Conservation (phyloP, 75 land plant species). For the Cupressus sempervirens region DNA sequence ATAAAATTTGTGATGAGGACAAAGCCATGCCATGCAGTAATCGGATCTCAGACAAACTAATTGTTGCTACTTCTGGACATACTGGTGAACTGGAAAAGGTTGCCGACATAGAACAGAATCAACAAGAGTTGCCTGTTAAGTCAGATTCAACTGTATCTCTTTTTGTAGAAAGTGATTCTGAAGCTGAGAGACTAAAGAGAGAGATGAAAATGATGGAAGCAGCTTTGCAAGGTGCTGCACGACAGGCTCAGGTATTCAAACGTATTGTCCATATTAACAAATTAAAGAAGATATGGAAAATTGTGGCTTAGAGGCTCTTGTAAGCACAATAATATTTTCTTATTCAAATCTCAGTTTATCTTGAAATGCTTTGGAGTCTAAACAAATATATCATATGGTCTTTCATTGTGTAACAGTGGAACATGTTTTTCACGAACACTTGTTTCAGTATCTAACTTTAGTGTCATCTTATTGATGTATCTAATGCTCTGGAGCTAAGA, state of each 20-base stretch:
- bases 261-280: neutral
- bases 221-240: conserved; percentile 94
- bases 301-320: neutral
- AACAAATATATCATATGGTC: neutral
- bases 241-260: conserved; percentile 81
- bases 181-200: conserved; percentile 46
- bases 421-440: neutral
- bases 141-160: conserved; percentile 10
- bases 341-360: neutral
- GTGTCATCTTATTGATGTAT: neutral
- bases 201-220: conserved; percentile 95
- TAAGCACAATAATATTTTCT: neutral
- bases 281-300: neutral
- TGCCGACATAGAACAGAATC: conserved; percentile 2
- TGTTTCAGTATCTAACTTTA: neutral
- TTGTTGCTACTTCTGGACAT: neutral
- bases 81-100: neutral
- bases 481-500: too few relatives aligned
- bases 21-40: too few relatives aligned
- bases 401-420: neutral
- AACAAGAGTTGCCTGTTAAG: conserved; percentile 15
- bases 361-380: neutral
- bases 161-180: conserved; percentile 26
- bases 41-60: too few relatives aligned
- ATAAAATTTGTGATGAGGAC: too few relatives aligned